phyloP scores from a whole-genome alignment of 163 green algal genomes.

The Trebouxia gelatinosa region DNA sequence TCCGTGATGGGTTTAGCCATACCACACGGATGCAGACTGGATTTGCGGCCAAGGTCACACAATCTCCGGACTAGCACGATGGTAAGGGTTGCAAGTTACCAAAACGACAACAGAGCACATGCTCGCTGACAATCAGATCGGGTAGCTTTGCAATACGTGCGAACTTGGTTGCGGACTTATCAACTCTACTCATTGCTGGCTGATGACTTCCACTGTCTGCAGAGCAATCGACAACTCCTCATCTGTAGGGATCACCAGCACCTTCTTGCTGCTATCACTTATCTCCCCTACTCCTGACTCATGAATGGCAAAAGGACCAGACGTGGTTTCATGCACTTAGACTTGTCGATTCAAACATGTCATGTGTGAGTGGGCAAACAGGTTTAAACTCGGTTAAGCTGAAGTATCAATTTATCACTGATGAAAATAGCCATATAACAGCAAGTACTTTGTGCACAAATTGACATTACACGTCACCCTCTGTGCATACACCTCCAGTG shows the following conservation, averaged over 20 bases:
- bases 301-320: too few relatives aligned
- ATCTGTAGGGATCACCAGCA: conserved; percentile 88
- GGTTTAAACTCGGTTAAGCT: conserved; percentile 68
- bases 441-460: too few relatives aligned
- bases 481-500: too few relatives aligned
- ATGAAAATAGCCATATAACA: too few relatives aligned
- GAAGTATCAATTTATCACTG: too few relatives aligned
- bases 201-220: conserved; percentile 58
- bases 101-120: neutral
- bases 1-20: too few relatives aligned
- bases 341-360: too few relatives aligned
- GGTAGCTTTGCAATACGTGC: neutral
- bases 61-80: neutral
- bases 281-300: too few relatives aligned
- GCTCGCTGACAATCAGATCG: neutral
- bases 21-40: neutral
- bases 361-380: conserved; percentile 32
- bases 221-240: conserved; percentile 81
- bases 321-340: too few relatives aligned
- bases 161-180: neutral
- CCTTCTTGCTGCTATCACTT: too few relatives aligned
- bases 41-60: neutral
- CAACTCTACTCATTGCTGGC: neutral
- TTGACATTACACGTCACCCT: too few relatives aligned
- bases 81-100: neutral